phyloP scores from a whole-genome alignment of 2,329 filamentous ascomycete genomes.

The Penicillium rolfsii region DNA sequence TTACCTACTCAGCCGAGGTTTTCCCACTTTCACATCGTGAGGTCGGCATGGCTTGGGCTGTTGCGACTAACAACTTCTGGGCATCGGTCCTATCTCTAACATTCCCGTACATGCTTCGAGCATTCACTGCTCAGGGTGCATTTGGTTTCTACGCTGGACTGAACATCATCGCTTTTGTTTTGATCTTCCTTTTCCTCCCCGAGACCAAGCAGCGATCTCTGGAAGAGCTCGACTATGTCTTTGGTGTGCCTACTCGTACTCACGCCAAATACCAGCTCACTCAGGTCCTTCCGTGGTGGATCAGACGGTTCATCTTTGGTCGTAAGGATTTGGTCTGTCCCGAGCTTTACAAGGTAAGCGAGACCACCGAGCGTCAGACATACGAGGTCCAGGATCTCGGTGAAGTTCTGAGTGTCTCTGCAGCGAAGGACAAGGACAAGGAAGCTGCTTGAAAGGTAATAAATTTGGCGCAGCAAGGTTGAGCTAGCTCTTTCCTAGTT shows the following conservation, averaged over 20 bases:
- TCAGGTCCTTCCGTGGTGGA: conserved; percentile 61
- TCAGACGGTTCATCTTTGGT: conserved; percentile 59
- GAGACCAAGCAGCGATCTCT: conserved; percentile 56
- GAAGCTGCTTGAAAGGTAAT: background rate
- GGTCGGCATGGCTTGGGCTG: conserved; percentile 46
- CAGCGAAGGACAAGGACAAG: background rate
- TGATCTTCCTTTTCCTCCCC: conserved; percentile 62
- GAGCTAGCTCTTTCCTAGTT: background rate
- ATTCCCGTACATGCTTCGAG: conserved; percentile 49
- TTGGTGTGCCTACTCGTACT: conserved; percentile 56
- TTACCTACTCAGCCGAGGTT: conserved; percentile 31
- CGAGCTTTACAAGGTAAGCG: conserved; percentile 49
- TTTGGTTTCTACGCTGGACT: conserved; percentile 62
- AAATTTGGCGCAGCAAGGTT: background rate
- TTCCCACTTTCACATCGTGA: conserved; percentile 54
- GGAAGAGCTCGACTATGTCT: conserved; percentile 59
- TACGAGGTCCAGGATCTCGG: background rate
- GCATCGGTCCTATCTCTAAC: conserved; percentile 49
- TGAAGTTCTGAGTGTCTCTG: background rate
- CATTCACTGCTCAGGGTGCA: conserved; percentile 52
- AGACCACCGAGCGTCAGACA: background rate
- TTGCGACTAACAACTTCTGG: conserved; percentile 47
- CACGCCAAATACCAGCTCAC: conserved; percentile 59
- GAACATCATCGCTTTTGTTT: conserved; percentile 59
- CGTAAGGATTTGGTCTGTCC: conserved; percentile 52